A percentile compares a stretch with the other conserved stretches of the same genome.
These are phyloP conservation scores for Umbelopsis sp. DNA, from an alignment of 192 early-diverging fungal genomes.

Conservation along the genomic window DNA sequence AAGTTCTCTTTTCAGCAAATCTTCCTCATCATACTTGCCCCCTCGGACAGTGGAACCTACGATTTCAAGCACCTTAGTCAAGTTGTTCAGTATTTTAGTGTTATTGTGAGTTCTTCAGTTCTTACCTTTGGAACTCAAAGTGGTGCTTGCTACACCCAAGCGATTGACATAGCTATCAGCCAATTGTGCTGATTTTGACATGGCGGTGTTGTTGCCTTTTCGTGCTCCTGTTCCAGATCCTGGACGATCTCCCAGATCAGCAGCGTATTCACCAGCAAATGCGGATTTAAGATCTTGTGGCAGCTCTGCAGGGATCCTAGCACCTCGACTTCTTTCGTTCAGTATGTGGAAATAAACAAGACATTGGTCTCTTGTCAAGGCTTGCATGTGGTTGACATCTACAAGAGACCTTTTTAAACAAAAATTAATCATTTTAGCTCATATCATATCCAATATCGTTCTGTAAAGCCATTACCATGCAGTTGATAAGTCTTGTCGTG, in stretches of 20 bases:
- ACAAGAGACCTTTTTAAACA: slow-evolving; percentile 43
- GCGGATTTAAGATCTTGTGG: slow-evolving; percentile 56
- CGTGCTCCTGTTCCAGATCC: slow-evolving; percentile 31
- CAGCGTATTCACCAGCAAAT: slow-evolving; percentile 55
- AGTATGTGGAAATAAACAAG: slow-evolving; percentile 61
- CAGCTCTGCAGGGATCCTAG: slow-evolving; percentile 49
- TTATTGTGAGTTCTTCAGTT: not conserved
- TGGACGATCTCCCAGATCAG: slow-evolving; percentile 41
- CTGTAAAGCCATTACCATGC: slow-evolving; percentile 48
- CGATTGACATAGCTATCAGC: slow-evolving; percentile 44
- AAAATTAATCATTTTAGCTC: not conserved
- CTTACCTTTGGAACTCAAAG: slow-evolving; percentile 35
- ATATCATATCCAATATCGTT: not conserved
- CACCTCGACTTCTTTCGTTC: slow-evolving; percentile 56
- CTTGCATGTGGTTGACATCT: slow-evolving; percentile 58
- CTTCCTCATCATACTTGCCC: slow-evolving; percentile 47
- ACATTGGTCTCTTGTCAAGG: slow-evolving; percentile 58
- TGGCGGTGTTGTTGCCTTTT: slow-evolving; percentile 32
- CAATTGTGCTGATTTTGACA: slow-evolving; percentile 33
- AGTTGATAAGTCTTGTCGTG: slow-evolving; percentile 53
- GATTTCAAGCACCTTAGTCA: not conserved
- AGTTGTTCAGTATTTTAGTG: not conserved
- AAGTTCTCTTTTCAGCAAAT: slow-evolving; percentile 46
- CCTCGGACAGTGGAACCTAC: not conserved
- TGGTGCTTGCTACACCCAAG: slow-evolving; percentile 37